Evolutionary conservation across 306 rosid species (phyloP).

Genomic region (Macrotyloma uniflorum): DNA sequence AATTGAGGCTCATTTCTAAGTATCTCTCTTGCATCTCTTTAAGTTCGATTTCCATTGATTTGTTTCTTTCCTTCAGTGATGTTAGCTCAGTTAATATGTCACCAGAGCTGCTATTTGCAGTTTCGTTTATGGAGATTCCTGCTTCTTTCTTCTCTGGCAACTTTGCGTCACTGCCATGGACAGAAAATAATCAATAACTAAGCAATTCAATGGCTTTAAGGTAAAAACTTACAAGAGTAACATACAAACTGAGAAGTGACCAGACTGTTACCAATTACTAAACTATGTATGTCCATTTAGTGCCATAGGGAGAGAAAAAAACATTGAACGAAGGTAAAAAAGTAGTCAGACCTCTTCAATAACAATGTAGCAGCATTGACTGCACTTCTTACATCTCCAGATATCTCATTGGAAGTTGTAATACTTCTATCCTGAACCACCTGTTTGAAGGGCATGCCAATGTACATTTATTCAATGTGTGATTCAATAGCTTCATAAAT

Average conservation of each 20-base stretch:
- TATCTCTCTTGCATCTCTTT: conserved; percentile 99
- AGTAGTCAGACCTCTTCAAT: conserved; percentile 44
- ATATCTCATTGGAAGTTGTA: conserved; percentile 34
- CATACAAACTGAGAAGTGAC: neutral
- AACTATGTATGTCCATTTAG: neutral
- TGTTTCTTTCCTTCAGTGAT: conserved; percentile 67
- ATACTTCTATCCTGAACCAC: conserved; percentile 37
- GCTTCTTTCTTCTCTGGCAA: conserved; percentile 43
- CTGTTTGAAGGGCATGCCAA: conserved; percentile 47
- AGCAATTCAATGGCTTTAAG: conserved; percentile 17
- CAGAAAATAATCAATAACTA: conserved; percentile 9
- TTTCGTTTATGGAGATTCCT: conserved; percentile 14
- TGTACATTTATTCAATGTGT: conserved; percentile 6
- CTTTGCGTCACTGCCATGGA: conserved; percentile 39
- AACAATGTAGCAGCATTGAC: conserved; percentile 10
- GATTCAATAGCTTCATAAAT: conserved; percentile 23
- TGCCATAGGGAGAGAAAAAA: neutral
- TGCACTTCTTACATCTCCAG: conserved; percentile 36
- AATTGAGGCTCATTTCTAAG: conserved; percentile 95
- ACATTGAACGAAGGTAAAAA: neutral
- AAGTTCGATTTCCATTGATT: conserved; percentile 82
- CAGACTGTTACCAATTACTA: neutral
- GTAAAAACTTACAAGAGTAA: neutral
- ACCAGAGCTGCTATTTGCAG: conserved; percentile 24
- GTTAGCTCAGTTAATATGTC: conserved; percentile 52